Base-by-base conservation (phyloP, 2,329 filamentous ascomycete species). In the Cyphellophora attinorum region DNA sequence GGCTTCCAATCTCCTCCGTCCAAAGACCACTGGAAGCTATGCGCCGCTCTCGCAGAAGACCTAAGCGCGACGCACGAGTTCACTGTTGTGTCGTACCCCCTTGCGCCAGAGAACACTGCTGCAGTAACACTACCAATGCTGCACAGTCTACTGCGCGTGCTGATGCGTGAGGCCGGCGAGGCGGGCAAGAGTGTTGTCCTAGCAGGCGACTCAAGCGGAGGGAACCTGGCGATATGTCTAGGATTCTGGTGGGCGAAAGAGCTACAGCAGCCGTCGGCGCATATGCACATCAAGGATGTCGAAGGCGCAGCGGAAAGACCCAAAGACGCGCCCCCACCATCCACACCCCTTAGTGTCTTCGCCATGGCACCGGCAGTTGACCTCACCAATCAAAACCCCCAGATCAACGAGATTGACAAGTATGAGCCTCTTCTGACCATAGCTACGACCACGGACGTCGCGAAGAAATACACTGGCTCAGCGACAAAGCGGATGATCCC, bases 141-240 rank as follows among this genome's bases (percentile, higher is more conserved):
- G 10, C 41, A 65, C 30, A 57, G 47, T 21, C 56, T 70, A 8
- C 70, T 74, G 39, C 51, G 53, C 0, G 47, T 48, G 0, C 39
- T 72, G 0, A 44, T 75, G 41, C 29, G 44, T 2, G 46, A 60
- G n/a, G 59, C 66, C 0, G 46, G 53, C 0, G 45, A 50, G 0
- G 53, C 51, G 0, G 53, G 52, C 2, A 64, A 73, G 35, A 56
- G 50, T 1, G 56, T 74, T 0, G 59, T 67, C 1, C 55, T 75
- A 1, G 64, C 62, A 1, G 73, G 73, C 1, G 73, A 76, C 35
- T 72, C 67, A 0, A 66, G 70, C 0, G 72, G 73, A 0, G 72
- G 63, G 0, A 76, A 76, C 39, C 56, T 76, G 3, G 59, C 64
- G 0, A 6, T 39, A 27, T 56, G 58, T 3, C 41, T 68, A 14